Evolutionary conservation across 371 early-diverging fungal species (phyloP).

Genomic region (Mucor mucedo): DNA sequence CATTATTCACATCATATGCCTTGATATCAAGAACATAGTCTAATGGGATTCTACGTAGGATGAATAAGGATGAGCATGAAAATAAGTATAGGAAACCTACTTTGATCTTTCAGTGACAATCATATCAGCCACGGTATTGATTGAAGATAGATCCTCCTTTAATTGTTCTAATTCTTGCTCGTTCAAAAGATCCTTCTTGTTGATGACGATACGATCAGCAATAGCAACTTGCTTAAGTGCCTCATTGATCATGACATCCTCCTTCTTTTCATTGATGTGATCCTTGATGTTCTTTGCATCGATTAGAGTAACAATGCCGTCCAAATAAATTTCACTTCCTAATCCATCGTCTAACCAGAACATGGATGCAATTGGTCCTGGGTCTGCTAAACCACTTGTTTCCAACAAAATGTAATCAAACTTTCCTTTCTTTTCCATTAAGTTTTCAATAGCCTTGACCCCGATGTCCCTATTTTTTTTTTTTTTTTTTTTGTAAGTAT

Average conservation of each 20-base stretch:
- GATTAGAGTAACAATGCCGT: constrained; percentile 93
- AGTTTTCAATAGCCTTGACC: constrained; percentile 91
- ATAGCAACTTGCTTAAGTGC: constrained; percentile 85
- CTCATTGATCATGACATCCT: constrained; percentile 70
- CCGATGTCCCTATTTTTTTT: constrained; percentile 79
- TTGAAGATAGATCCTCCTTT: constrained; percentile 54
- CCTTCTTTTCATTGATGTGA: constrained; percentile 59
- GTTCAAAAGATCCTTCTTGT: constrained; percentile 89
- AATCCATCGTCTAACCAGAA: constrained; percentile 97
- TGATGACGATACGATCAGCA: constrained; percentile 93
- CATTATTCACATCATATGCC: constrained; percentile 67
- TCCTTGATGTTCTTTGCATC: constrained; percentile 83
- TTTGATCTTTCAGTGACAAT: constrained; percentile 60
- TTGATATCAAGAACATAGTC: constrained; percentile 78
- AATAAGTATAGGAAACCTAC: constrained; percentile 23
- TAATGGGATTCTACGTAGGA: constrained; percentile 62
- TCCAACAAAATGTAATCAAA: constrained; percentile 97
- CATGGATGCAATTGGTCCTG: constrained; percentile 93
- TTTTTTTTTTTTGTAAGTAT: constrained; percentile 25
- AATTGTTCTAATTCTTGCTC: constrained; percentile 51
- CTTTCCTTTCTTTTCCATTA: constrained; percentile 87
- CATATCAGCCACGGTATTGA: constrained; percentile 71
- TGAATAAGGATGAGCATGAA: background rate
- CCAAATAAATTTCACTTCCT: constrained; percentile 86
- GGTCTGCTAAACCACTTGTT: constrained; percentile 86